Evolutionary conservation across 208 protist genomes (phyloP).

Genomic region (Spongospora subterranea): DNA sequence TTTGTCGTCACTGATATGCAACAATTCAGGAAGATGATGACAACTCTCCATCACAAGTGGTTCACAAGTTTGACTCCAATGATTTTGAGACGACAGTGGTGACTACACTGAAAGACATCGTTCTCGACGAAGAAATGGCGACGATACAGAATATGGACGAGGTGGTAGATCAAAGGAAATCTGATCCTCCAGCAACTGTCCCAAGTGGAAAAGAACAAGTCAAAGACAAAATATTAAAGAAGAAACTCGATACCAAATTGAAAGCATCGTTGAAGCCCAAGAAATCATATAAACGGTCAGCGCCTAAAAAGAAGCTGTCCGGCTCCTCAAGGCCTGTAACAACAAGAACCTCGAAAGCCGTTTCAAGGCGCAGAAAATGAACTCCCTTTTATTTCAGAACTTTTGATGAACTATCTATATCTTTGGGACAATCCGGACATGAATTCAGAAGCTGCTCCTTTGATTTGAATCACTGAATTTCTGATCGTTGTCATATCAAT

Average conservation of each 20-base stretch:
- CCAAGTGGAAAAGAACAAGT: too few relatives aligned
- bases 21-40: not conserved
- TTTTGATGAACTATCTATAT: slow-evolving; percentile 29
- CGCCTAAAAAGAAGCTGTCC: too few relatives aligned
- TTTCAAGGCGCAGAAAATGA: not conserved
- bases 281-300: too few relatives aligned
- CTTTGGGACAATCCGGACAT: not conserved
- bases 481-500: not conserved
- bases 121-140: not conserved
- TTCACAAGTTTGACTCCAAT: slow-evolving; percentile 21
- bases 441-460: not conserved
- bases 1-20: not conserved
- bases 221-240: too few relatives aligned
- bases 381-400: not conserved
- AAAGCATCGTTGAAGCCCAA: too few relatives aligned
- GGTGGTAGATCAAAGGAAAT: too few relatives aligned
- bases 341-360: too few relatives aligned
- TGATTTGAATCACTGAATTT: slow-evolving; percentile 1
- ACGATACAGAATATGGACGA: too few relatives aligned
- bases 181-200: too few relatives aligned
- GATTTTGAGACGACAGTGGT: not conserved
- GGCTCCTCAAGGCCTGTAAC: too few relatives aligned
- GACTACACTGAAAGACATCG: not conserved
- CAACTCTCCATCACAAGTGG: not conserved
- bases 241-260: too few relatives aligned